These are phyloP conservation scores for Nemania sp. DNA, from an alignment of 2,329 filamentous ascomycete species.

Conservation along the genomic window DNA sequence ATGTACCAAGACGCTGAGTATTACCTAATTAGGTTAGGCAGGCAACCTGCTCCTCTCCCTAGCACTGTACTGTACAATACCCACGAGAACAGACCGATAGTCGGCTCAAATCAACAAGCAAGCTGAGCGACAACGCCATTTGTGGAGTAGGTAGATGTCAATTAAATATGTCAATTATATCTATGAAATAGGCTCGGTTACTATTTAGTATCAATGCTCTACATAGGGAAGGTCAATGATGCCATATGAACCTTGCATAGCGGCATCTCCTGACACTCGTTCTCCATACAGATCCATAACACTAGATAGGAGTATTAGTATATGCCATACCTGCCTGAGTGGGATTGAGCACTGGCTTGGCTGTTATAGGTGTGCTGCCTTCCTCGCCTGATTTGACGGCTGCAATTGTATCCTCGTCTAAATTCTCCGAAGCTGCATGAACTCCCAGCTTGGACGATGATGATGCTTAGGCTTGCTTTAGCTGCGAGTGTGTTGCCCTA, in stretches of 20 bases:
- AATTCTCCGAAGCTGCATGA: neutral
- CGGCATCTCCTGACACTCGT: neutral
- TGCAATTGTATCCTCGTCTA: neutral
- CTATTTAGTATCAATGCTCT: conserved; percentile 4
- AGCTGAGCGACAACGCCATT: neutral
- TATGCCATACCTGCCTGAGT: neutral
- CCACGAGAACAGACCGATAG: conserved; percentile 3
- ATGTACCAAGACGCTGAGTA: no score
- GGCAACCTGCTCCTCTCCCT: no score
- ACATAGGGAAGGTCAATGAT: conserved; percentile 27
- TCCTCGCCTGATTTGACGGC: neutral
- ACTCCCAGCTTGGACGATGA: conserved; percentile 25
- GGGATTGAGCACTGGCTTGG: neutral
- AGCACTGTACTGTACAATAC: no score
- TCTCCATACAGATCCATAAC: neutral
- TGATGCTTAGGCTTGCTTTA: conserved; percentile 30
- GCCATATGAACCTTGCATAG: conserved; percentile 34
- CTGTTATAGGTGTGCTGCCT: no score
- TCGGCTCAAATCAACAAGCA: conserved; percentile 5
- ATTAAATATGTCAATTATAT: no score
- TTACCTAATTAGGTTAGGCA: no score
- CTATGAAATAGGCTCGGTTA: no score
- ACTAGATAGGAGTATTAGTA: neutral
- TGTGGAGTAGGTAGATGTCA: neutral
- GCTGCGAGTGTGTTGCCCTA: conserved; percentile 28